Evolutionary conservation across 1,139 yeast species (phyloP).

Genomic region (Kodamaea sp.): DNA sequence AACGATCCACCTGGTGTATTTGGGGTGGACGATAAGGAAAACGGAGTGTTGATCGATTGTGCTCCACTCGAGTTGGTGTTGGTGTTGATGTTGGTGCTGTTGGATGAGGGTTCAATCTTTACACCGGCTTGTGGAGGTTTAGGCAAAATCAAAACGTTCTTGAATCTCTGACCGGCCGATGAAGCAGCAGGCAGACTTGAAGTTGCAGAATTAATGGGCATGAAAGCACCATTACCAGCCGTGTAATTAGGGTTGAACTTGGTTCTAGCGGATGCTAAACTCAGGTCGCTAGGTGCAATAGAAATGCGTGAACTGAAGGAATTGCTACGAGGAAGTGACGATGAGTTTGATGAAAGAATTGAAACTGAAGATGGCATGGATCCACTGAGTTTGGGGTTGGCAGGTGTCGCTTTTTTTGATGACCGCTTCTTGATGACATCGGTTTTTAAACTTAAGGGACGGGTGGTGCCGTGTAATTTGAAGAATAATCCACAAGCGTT

Average conservation of each 20-base stretch:
- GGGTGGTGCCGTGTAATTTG: slow-evolving; percentile 58
- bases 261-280: slow-evolving; percentile 6
- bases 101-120: slow-evolving; percentile 6
- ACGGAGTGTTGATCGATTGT: slow-evolving; percentile 15
- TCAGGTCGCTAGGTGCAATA: slow-evolving; percentile 8
- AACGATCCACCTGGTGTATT: slow-evolving; percentile 12
- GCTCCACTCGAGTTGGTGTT: slow-evolving; percentile 5
- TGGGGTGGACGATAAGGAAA: slow-evolving; percentile 10
- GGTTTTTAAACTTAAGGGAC: slow-evolving; percentile 56
- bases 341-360: background rate
- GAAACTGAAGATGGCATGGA: slow-evolving; percentile 8
- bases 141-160: slow-evolving; percentile 46
- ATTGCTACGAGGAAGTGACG: slow-evolving; percentile 9
- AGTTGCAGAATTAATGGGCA: slow-evolving; percentile 3
- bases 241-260: slow-evolving; percentile 15
- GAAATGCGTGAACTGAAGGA: slow-evolving; percentile 8
- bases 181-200: slow-evolving; percentile 7
- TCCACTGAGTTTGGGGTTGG: slow-evolving; percentile 8
- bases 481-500: slow-evolving; percentile 62
- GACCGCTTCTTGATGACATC: slow-evolving; percentile 59
- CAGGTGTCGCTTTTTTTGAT: slow-evolving; percentile 32
- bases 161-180: slow-evolving; percentile 24
- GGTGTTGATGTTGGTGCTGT: background rate
- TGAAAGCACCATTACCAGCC: slow-evolving; percentile 12
- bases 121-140: slow-evolving; percentile 28